Conservation (phyloP, 163 green algal genomes). For the Prototheca cutis region DNA sequence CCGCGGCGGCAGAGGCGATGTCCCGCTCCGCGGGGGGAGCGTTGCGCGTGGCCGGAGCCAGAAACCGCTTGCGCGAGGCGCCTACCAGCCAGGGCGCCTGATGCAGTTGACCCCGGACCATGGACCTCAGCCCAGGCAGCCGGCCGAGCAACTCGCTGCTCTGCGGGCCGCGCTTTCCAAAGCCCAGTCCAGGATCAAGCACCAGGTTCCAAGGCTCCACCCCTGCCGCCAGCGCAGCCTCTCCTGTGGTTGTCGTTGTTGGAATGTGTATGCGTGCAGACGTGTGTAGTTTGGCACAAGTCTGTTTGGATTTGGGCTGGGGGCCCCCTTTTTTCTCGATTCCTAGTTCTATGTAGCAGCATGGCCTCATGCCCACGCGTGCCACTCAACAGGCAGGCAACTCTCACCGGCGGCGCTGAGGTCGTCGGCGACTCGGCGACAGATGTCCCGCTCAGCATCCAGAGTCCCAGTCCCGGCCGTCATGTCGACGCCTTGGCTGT, state of each 20-base stretch:
- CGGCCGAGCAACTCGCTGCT: slow-evolving; percentile 60
- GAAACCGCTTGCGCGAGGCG: slow-evolving; percentile 71
- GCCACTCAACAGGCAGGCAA: slow-evolving; percentile 25
- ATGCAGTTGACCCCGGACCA: slow-evolving; percentile 38
- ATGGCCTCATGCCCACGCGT: not conserved
- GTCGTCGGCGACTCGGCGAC: not conserved
- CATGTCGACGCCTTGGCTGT: slow-evolving; percentile 66
- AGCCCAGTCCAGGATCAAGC: slow-evolving; percentile 81
- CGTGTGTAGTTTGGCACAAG: too few relatives aligned
- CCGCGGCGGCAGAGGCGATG: slow-evolving; percentile 57
- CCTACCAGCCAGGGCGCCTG: slow-evolving; percentile 65
- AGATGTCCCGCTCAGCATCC: slow-evolving; percentile 17
- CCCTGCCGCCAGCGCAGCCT: slow-evolving; percentile 35
- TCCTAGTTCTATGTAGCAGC: too few relatives aligned
- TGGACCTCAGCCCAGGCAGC: slow-evolving; percentile 32
- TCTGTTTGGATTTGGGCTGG: too few relatives aligned
- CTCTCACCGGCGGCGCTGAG: slow-evolving; percentile 16
- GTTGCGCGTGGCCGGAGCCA: slow-evolving; percentile 10
- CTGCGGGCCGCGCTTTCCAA: slow-evolving; percentile 63
- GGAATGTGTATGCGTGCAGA: too few relatives aligned
- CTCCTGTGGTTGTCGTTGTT: too few relatives aligned
- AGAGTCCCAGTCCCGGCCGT: slow-evolving; percentile 51
- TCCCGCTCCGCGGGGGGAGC: slow-evolving; percentile 47
- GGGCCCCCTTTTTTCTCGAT: too few relatives aligned
- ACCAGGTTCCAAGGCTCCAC: slow-evolving; percentile 74